Conservation (phyloP, 805 yeast genomes). For the Wickerhamiella hasegawae region DNA sequence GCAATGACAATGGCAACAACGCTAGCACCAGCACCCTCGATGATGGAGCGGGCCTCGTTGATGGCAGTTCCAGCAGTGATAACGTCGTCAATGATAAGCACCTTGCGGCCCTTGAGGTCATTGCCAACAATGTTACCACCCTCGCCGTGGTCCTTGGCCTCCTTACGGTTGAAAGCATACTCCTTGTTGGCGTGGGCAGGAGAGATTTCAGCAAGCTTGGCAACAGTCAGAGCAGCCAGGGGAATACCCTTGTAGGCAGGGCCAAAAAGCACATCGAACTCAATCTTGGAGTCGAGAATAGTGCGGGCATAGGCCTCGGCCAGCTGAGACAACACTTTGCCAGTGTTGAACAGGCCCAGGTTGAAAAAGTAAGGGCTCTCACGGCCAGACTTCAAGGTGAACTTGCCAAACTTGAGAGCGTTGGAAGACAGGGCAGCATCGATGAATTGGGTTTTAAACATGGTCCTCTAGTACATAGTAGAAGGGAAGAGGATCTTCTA, state of each 20-base stretch:
- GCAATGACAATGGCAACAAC: conserved; percentile 82
- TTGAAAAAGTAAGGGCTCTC: conserved; percentile 93
- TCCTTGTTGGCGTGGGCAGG: conserved; percentile 48
- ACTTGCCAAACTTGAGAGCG: conserved; percentile 76
- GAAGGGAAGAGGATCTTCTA: too few relatives aligned
- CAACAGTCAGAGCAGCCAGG: conserved; percentile 80
- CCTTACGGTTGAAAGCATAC: conserved; percentile 88
- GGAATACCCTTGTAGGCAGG: conserved; percentile 99
- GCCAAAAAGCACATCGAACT: conserved; percentile 85
- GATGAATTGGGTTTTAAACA: conserved; percentile 51
- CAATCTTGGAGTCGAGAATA: conserved; percentile 62
- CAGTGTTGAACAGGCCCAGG: conserved; percentile 77
- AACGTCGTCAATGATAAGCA: conserved; percentile 87
- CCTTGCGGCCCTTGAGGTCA: conserved; percentile 48
- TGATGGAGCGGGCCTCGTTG: conserved; percentile 79
- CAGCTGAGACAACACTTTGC: conserved; percentile 57
- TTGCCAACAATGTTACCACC: conserved; percentile 93
- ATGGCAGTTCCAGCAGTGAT: conserved; percentile 99
- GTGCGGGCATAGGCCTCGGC: conserved; percentile 84
- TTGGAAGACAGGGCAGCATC: conserved; percentile 67
- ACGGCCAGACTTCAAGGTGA: conserved; percentile 85
- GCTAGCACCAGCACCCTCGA: conserved; percentile 47
- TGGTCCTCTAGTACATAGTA: too few relatives aligned
- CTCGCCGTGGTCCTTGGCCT: conserved; percentile 88
- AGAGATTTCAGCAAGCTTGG: conserved; percentile 80